Evolutionary conservation across 805 yeast genomes (phyloP), one percentile per base, ranked within the genome.

Genomic region (Saccharomyces eubayanus): DNA sequence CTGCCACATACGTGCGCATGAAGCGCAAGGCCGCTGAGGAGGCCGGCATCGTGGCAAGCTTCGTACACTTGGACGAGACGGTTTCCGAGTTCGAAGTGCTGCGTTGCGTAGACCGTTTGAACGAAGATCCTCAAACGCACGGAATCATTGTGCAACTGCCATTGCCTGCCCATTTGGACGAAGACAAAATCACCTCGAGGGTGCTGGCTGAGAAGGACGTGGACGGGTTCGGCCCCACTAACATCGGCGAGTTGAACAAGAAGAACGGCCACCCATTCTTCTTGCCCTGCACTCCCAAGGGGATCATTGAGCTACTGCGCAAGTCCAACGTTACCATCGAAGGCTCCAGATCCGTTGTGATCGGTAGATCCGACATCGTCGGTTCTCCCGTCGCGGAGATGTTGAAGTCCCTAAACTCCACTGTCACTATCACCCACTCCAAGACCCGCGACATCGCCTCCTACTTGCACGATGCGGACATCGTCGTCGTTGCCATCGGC

Each of bases 201-300:
- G 97, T 92, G n/a, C 72, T 77, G 10, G 80, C 87, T 14, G 82
- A 79, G 47, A 92, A 92, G 73, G 99, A 92, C 65, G 96, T 94
- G 48, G 99, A 92, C 70, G 99, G 99, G 1, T 94, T 92, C 65
- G 94, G 91, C 46, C 83, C 90, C 53, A 78, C 77, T 63, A 94
- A 94, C 69, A 83, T 89, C 54, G 98, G 97, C 56, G 97, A 92
- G 67, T 78, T 92, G 55, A 81, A 91, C 62, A 89, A 90, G 72
- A 83, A 87, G 60, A 89, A 89, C 51, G 97, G 97, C 24, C 67
- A 74, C 40, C 96, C 97, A 31, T 72, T 75, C 56, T 91, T 89
- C 71, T 77, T 85, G 59, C 98, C 99, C 36, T 92, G 98, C 74
- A 92, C 99, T 29, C 99, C 99, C 53, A 83, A 85, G 72, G 99